A percentile compares a stretch with the other conserved stretches of the same genome.
Evolutionary conservation across 108 stramenopile species (phyloP).

Genomic region (Seminavis robusta): DNA sequence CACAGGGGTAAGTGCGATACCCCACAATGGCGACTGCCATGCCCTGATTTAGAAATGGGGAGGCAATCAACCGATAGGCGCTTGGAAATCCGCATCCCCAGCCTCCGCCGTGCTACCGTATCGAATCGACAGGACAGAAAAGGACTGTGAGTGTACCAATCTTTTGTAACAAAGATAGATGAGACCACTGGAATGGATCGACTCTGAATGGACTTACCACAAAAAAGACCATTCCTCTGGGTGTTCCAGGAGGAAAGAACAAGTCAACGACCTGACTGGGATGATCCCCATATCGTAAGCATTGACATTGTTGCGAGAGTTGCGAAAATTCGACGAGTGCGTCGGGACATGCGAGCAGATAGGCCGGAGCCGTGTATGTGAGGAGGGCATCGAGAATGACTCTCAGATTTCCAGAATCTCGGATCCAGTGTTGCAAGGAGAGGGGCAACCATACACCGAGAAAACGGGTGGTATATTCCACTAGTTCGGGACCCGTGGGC

Average conservation of each 20-base stretch:
- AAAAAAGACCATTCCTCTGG: constrained; percentile 28
- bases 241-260: constrained; percentile 30
- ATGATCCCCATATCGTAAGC: constrained; percentile 50
- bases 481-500: constrained; percentile 27
- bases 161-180: constrained; percentile 44
- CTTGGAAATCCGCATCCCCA: constrained; percentile 79
- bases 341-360: constrained; percentile 29
- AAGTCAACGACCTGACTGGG: constrained; percentile 63
- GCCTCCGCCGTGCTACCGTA: constrained; percentile 84
- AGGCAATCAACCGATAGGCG: constrained; percentile 73
- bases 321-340: constrained; percentile 34
- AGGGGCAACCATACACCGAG: constrained; percentile 50
- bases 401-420: constrained; percentile 66
- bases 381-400: constrained; percentile 43
- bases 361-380: constrained; percentile 23
- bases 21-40: constrained; percentile 68
- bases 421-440: constrained; percentile 43
- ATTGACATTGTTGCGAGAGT: constrained; percentile 14
- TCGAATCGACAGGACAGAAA: too few relatives aligned
- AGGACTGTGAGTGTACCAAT: too few relatives aligned
- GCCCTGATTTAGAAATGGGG: constrained; percentile 45
- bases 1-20: constrained; percentile 77
- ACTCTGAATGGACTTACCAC: background rate
- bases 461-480: constrained; percentile 41
- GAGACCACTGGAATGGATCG: constrained; percentile 1